Evolutionary conservation across 140 eudicot species (phyloP), one percentile per base, ranked within the genome.

Genomic region (Bidens hawaiensis): DNA sequence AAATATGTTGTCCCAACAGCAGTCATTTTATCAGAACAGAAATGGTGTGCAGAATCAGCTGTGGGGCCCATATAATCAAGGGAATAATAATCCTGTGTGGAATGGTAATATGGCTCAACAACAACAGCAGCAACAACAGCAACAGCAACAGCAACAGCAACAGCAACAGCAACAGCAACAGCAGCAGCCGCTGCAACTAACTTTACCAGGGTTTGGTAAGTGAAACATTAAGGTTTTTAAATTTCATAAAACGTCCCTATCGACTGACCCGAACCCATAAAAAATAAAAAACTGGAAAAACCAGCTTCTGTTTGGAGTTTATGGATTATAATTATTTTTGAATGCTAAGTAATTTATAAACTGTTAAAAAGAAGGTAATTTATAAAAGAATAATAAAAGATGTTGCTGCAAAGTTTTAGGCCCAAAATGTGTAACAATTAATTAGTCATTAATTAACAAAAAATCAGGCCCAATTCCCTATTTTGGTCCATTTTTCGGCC

Each of bases 171-270:
- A n/a, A n/a, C 95, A 70, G 4, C 65, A 66, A 5, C 60, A 49
- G 63, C 90, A 72, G 64, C 96, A 74, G 76, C 71, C 85, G 25
- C 27, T n/a, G n/a, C n/a, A n/a, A 5, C 36, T 4, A 30, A 5
- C 83, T 53, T 81, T 84, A 27, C 80, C 81, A 14, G 89, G 57
- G 24, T 83, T 78, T 62, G 97, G 94, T 89, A 38, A 62, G 83
- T 47, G 50, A 55, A 28, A 52, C 26, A 16, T 1, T 34, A 30
- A 30, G 41, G 59, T 38, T 38, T 38, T 38, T 38, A 38, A 38
- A 38, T 38, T 12, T 10, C 16, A 11, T 38, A 38, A 38, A 38
- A 38, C 15, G 45, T 38, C 45, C 0, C n/a, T n/a, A n/a, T n/a
- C n/a, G n/a, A n/a, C n/a, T n/a, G n/a, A n/a, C n/a, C n/a, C n/a